A percentile compares a stretch with the other conserved stretches of the same genome.
phyloP scores from a whole-genome alignment of 2,329 filamentous ascomycete genomes.

The Zalaria obscura region DNA sequence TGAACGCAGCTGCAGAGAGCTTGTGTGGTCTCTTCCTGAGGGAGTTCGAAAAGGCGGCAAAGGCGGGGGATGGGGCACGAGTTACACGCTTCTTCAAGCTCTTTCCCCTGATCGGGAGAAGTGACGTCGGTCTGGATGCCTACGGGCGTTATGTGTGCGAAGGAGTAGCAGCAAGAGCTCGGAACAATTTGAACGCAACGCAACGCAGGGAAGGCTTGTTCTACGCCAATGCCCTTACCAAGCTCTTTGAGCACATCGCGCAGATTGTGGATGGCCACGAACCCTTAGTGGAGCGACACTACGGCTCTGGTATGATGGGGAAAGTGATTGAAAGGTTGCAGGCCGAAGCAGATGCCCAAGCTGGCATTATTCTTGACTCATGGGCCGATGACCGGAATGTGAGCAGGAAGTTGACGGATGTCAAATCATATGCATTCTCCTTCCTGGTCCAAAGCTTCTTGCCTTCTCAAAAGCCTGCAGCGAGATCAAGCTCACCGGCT shows the following conservation, averaged over 20 bases:
- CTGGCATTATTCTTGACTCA: conserved; percentile 86
- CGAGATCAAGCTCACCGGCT: conserved; percentile 64
- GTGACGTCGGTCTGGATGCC: conserved; percentile 80
- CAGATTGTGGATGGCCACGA: conserved; percentile 92
- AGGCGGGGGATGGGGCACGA: conserved; percentile 72
- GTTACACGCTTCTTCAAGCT: conserved; percentile 97
- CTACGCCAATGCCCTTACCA: conserved; percentile 80
- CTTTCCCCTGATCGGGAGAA: conserved; percentile 82
- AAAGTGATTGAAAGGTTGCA: conserved; percentile 87
- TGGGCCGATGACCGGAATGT: conserved; percentile 84
- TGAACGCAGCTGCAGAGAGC: conserved; percentile 77
- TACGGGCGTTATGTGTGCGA: conserved; percentile 95
- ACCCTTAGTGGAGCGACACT: conserved; percentile 81
- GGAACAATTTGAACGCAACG: conserved; percentile 61
- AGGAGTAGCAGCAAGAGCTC: conserved; percentile 74
- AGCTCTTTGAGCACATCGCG: conserved; percentile 92
- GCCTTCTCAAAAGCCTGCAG: conserved; percentile 48
- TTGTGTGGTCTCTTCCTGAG: conserved; percentile 80
- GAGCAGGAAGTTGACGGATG: conserved; percentile 77
- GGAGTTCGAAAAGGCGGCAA: conserved; percentile 86
- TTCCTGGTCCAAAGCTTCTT: conserved; percentile 93
- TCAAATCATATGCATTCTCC: conserved; percentile 95
- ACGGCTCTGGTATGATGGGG: conserved; percentile 84
- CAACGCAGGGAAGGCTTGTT: conserved; percentile 68
- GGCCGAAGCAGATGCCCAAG: conserved; percentile 89